Percentiles rank a stretch among this genome's conserved stretches.
phyloP scores from a whole-genome alignment of 23 red algal genomes.

The Chondrus crispus region DNA sequence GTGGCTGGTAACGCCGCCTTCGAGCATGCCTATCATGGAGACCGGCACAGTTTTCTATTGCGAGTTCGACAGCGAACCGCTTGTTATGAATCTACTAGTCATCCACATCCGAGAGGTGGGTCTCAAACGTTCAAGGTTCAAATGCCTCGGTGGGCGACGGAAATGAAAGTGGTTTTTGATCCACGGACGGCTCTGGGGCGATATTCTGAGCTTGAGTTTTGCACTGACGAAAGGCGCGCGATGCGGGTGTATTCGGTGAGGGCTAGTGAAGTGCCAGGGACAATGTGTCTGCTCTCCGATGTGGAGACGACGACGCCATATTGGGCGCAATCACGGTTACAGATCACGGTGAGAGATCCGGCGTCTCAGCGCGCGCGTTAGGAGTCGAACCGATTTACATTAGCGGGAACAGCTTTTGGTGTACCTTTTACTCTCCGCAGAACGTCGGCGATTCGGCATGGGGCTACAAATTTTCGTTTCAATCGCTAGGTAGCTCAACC shows the following conservation, averaged over 20 bases:
- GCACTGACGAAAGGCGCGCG: neutral
- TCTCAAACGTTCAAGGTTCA: neutral
- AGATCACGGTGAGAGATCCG: too few relatives aligned
- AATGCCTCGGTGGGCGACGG: neutral
- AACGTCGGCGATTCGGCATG: neutral
- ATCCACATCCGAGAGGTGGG: neutral
- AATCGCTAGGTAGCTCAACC: too few relatives aligned
- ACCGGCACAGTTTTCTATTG: neutral
- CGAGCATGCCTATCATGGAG: neutral
- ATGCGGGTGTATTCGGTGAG: neutral
- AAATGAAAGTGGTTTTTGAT: neutral
- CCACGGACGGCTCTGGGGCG: neutral
- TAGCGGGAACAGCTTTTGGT: neutral
- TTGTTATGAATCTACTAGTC: neutral
- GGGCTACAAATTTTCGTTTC: neutral
- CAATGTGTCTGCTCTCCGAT: too few relatives aligned
- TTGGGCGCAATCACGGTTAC: too few relatives aligned
- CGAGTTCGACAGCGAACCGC: neutral
- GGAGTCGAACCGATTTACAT: neutral
- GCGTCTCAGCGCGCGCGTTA: neutral
- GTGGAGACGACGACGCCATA: too few relatives aligned
- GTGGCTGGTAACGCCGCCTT: neutral
- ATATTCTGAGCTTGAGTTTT: conserved; percentile 2
- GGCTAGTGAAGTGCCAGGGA: neutral
- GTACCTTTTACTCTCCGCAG: neutral